Conservation (phyloP, 2,329 filamentous ascomycete genomes). For the Cyphellophora attinorum region DNA sequence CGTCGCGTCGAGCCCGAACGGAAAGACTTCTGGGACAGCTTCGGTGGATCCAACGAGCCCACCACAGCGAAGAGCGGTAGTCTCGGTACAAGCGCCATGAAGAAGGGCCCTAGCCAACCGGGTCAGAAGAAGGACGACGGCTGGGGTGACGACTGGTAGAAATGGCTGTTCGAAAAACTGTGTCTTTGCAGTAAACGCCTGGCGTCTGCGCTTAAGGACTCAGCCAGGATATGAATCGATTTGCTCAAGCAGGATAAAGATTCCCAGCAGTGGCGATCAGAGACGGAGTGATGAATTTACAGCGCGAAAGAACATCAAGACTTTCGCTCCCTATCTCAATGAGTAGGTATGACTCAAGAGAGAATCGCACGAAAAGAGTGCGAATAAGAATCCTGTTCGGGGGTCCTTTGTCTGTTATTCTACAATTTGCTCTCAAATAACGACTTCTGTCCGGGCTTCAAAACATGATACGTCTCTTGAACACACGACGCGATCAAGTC, state of each 20-base stretch:
- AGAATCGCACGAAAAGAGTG: too few relatives aligned
- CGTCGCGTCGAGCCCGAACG: slow-evolving; percentile 50
- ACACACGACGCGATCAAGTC: slow-evolving; percentile 15
- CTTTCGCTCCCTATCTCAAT: too few relatives aligned
- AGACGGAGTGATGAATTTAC: too few relatives aligned
- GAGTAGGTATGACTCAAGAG: too few relatives aligned
- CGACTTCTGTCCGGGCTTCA: slow-evolving; percentile 13
- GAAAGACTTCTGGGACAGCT: slow-evolving; percentile 87
- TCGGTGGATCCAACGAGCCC: slow-evolving; percentile 31
- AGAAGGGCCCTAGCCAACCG: slow-evolving; percentile 29
- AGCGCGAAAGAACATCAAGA: too few relatives aligned
- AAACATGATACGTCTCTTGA: slow-evolving; percentile 18
- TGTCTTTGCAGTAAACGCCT: too few relatives aligned
- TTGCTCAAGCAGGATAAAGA: too few relatives aligned
- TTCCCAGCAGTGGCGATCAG: too few relatives aligned
- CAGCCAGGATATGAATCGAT: too few relatives aligned
- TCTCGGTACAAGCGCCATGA: slow-evolving; percentile 58
- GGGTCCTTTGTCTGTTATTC: background rate
- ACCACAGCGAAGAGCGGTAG: slow-evolving; percentile 21
- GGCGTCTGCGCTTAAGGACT: too few relatives aligned
- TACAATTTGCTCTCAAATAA: slow-evolving; percentile 3
- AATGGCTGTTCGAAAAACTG: too few relatives aligned
- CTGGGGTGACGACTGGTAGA: slow-evolving; percentile 46
- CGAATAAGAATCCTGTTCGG: too few relatives aligned
- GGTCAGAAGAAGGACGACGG: slow-evolving; percentile 42